These are phyloP conservation scores for Apiospora rasikravindrae DNA, from an alignment of 2,329 filamentous ascomycete genomes.

Conservation along the genomic window DNA sequence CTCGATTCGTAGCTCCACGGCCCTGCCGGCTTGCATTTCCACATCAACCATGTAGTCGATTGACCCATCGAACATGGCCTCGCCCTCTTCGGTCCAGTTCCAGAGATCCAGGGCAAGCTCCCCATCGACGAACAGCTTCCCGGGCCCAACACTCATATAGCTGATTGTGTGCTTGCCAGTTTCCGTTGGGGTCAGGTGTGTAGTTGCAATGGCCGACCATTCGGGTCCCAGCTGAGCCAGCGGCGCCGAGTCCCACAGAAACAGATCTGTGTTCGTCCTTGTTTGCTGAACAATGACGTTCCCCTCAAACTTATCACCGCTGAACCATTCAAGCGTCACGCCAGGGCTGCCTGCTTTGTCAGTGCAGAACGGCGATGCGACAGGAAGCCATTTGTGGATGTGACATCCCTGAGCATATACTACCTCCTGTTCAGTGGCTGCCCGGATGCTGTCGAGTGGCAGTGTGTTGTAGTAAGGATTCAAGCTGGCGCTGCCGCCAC, in stretches of 20 bases:
- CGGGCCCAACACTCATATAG: conserved; percentile 71
- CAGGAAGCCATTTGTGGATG: conserved; percentile 68
- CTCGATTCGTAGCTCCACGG: conserved; percentile 66
- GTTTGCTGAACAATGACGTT: conserved; percentile 61
- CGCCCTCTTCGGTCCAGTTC: conserved; percentile 72
- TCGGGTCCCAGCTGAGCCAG: conserved; percentile 62
- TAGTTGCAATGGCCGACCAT: conserved; percentile 69
- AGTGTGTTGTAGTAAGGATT: conserved; percentile 73
- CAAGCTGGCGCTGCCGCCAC: conserved; percentile 70
- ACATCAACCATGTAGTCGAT: conserved; percentile 67
- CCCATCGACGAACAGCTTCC: conserved; percentile 64
- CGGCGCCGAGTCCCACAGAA: conserved; percentile 73
- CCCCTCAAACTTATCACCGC: conserved; percentile 67
- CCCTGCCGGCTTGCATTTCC: conserved; percentile 62
- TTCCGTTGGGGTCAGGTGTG: conserved; percentile 61
- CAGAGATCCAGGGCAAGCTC: conserved; percentile 67
- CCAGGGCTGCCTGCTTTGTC: conserved; percentile 62
- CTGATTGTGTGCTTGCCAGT: conserved; percentile 69
- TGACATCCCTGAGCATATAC: conserved; percentile 66
- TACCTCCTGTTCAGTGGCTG: conserved; percentile 59
- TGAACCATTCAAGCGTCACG: conserved; percentile 68
- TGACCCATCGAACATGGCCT: conserved; percentile 74
- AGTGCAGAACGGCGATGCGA: conserved; percentile 64
- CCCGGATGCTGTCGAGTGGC: conserved; percentile 66
- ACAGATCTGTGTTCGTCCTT: conserved; percentile 68